These are phyloP conservation scores for Kwoniella botswanensis DNA, from an alignment of 768 basidiomycete species.

Conservation along the genomic window DNA sequence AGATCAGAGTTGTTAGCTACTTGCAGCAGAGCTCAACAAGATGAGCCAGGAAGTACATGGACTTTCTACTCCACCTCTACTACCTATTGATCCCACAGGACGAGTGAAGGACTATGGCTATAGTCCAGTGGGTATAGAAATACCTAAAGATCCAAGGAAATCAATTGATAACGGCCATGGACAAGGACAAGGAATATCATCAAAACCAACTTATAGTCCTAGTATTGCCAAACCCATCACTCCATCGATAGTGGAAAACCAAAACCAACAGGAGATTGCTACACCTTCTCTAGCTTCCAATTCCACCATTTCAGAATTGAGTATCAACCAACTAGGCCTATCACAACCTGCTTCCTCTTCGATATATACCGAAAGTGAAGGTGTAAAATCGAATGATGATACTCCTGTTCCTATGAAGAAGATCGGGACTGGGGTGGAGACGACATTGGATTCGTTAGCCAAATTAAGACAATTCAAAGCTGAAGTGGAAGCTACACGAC, in stretches of 20 bases:
- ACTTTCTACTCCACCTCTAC: neutral
- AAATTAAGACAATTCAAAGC: slow-evolving; percentile 34
- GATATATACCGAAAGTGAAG: slow-evolving; percentile 1
- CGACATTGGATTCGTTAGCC: slow-evolving; percentile 22
- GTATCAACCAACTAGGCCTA: too few species aligned
- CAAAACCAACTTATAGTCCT: too few species aligned
- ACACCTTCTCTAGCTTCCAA: neutral
- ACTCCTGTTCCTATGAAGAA: neutral
- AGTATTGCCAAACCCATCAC: neutral
- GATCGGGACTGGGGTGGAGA: neutral
- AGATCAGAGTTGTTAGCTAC: too few species aligned
- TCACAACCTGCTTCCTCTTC: neutral
- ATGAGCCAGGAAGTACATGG: neutral
- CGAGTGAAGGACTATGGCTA: neutral
- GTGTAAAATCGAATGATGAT: neutral
- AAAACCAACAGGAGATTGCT: neutral
- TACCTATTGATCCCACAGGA: neutral
- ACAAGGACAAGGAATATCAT: too few species aligned
- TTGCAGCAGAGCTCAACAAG: neutral
- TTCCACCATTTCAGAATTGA: neutral
- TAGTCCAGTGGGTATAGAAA: neutral
- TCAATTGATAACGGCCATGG: neutral
- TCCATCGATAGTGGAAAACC: neutral
- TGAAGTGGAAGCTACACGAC: slow-evolving; percentile 24
- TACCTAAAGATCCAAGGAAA: neutral